Percentiles rank a stretch among this genome's conserved stretches.
Conservation (phyloP, 257 asterid species). For the Penstemon barbatus region DNA sequence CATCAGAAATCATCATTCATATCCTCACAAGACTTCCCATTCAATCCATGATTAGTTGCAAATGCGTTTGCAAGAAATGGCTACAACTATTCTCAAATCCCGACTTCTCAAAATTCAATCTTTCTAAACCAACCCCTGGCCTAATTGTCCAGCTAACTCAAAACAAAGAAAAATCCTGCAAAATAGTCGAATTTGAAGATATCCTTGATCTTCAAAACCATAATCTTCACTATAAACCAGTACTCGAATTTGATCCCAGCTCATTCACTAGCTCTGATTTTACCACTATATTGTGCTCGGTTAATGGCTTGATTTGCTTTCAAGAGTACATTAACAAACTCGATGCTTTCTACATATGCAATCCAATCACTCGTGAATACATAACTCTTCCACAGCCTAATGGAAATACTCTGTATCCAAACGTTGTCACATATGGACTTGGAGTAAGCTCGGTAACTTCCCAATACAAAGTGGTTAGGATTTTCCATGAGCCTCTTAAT, state of each 20-base stretch:
- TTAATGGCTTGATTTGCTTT: constrained; percentile 33
- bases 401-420: constrained; percentile 15
- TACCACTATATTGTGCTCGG: constrained; percentile 15
- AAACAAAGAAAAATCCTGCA: background rate
- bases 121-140: constrained; percentile 31
- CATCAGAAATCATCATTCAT: constrained; percentile 29
- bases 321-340: background rate
- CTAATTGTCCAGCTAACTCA: constrained; percentile 11
- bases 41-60: constrained; percentile 23
- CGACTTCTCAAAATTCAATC: constrained; percentile 31
- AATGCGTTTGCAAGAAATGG: constrained; percentile 42
- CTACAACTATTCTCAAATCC: constrained; percentile 13
- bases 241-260: constrained; percentile 20
- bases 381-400: constrained; percentile 28
- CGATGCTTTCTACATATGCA: constrained; percentile 31
- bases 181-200: constrained; percentile 28
- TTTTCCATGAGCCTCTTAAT: constrained; percentile 1
- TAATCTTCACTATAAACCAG: constrained; percentile 24
- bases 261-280: background rate
- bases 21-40: constrained; percentile 40
- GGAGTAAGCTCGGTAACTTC: constrained; percentile 32
- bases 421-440: constrained; percentile 36
- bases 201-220: constrained; percentile 9
- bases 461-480: constrained; percentile 25
- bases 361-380: constrained; percentile 41